Base-by-base conservation (phyloP, 805 yeast genomes). In the Metschnikowia similis region DNA sequence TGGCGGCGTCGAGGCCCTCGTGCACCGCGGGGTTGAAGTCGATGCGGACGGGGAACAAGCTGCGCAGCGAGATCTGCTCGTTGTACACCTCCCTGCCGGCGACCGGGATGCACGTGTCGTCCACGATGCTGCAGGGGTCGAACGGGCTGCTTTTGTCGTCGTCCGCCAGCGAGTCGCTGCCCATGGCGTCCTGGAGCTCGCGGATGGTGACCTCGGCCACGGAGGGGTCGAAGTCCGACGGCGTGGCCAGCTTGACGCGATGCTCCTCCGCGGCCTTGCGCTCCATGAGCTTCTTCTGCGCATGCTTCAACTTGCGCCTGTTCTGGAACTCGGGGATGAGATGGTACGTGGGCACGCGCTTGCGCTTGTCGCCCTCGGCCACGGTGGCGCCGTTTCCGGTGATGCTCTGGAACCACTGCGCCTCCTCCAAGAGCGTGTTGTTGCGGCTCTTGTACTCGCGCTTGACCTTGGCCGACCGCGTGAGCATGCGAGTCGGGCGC, bases 341-440 rank as follows among this genome's bases (percentile, higher is more conserved):
- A 45, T 60, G 61, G 14, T 55, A 55, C 1, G 71, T 57, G 30
- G 63, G 66, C 17, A 55, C 59, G 28, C 75, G 52, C 46, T 62
- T 61, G 41, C 76, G 59, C 53, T 68, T 70, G 21, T 60, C 66
- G 27, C 74, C 74, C 13, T 56, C 56, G 49, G 64, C 61, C n/a
- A 72, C 62, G 14, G 54, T 43, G 28, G 61, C 56, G 5, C 63
- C 63, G 48, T 72, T 67, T 13, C 76, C 77, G 2, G 68, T 63
- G n/a, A 72, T 66, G 27, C 71, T 65, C 53, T 72, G 76, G 47
- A 72, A 72, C 58, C 71, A 69, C 28, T 60, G 62, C 1, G 72
- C 64, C 8, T 66, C 69, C 16, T 62, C 66, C 14, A 57, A 13
- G 17, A 57, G 52, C 30, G 50, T 43, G 7, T 43, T 47, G 38